Evolutionary conservation across 768 basidiomycete genomes (phyloP), one percentile per base, ranked within the genome.

Genomic region (Clathrus columnatus): DNA sequence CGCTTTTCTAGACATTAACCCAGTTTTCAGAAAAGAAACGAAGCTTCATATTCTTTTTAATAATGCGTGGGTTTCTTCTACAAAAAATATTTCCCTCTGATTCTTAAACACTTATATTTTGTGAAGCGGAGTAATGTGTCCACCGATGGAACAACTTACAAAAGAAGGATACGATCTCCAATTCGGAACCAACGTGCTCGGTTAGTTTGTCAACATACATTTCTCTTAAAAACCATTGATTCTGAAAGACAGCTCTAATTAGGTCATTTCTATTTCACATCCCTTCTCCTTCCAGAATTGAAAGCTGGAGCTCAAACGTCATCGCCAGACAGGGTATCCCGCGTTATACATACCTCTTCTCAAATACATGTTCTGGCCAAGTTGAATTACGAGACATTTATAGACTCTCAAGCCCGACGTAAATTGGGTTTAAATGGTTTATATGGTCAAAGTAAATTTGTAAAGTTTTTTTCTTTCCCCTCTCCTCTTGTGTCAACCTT

Each of bases 361-460:
- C 6, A 23, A 7, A 5, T 5, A 26, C 5, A 23, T 21, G 47
- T 4, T 28, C 47, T 26, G 21, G 18, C 47, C 21, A 4, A 23
- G 5, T 26, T 26, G n/a, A 5, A 21, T 18, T 17, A 21, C 21
- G 17, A 11, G 5, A 23, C 45, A 7, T 7, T 47, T 18, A 7
- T 24, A 7, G 45, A 18, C 45, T 24, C 45, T 7, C 18, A 18
- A 7, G 45, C 26, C 45, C 18, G 45, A n/a, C 66, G 61, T 30
- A 64, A 66, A 45, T 48, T 45, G 41, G 46, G 50, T 1, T 60
- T 61, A 10, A 0, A 36, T 2, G 43, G 49, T 5, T 61, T 70
- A 29, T 72, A 74, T 50, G 51, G 26, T 20, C 70, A 74, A 53
- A 29, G 70, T 73, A 83, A 81, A 70, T 71, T 75, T 41, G 80